Conservation (phyloP, 2,329 filamentous ascomycete species). For the Ceratocystis variospora region DNA sequence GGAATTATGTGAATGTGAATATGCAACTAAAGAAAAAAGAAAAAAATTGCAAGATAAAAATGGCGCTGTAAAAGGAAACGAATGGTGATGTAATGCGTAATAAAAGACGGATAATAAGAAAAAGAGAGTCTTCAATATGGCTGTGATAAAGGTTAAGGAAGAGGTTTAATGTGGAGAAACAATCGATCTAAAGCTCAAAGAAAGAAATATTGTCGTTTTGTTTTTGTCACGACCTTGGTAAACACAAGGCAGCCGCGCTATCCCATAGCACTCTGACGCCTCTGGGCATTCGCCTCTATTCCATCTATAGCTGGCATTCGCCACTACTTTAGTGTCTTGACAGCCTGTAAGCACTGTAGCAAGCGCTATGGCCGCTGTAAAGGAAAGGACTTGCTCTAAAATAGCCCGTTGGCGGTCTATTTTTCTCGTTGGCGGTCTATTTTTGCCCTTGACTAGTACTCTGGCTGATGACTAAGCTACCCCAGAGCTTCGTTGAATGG, state of each 20-base stretch:
- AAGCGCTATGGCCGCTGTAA: neutral
- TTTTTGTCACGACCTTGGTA: neutral
- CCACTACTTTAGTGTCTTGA: neutral
- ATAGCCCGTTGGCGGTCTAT: neutral
- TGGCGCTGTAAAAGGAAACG: neutral
- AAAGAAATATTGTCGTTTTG: neutral
- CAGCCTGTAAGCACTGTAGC: neutral
- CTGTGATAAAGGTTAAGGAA: neutral
- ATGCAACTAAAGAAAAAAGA: neutral
- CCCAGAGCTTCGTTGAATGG: constrained; percentile 14
- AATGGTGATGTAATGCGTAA: neutral
- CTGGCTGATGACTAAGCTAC: constrained; percentile 11
- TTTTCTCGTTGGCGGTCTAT: neutral
- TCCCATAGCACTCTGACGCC: neutral
- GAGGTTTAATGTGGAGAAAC: constrained; percentile 4
- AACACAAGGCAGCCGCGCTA: neutral
- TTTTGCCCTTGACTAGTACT: neutral
- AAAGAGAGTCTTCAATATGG: neutral
- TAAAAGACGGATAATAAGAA: neutral
- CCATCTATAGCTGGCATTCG: neutral
- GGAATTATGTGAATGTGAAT: neutral
- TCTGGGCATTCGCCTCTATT: neutral
- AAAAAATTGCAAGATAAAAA: neutral
- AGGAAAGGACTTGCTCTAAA: neutral
- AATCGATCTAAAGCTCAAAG: neutral